Conservation (phyloP, 2,329 filamentous ascomycete genomes). For the Fusarium sp. region DNA sequence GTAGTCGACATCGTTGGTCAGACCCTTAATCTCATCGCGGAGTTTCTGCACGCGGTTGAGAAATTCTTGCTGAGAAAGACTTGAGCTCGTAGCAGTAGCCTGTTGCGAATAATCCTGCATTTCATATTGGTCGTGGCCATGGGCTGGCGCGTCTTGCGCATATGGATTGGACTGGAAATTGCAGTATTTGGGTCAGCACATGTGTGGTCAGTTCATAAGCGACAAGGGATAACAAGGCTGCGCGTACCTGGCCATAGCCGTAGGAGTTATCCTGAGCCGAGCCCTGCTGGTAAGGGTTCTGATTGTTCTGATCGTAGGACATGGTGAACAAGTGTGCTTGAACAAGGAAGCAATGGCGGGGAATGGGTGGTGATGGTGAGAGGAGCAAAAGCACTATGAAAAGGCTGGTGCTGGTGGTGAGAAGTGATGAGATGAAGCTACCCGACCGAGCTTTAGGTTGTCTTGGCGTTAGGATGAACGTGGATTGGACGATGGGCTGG, state of each 20-base stretch:
- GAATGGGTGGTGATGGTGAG: conserved; percentile 36
- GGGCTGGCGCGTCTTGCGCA: conserved; percentile 44
- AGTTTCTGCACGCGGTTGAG: conserved; percentile 74
- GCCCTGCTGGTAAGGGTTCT: conserved; percentile 73
- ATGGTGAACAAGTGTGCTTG: conserved; percentile 56
- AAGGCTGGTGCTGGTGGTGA: conserved; percentile 26
- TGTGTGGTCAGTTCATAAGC: conserved; percentile 18
- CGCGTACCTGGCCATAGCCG: conserved; percentile 59
- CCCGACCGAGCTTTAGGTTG: conserved; percentile 29
- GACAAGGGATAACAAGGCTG: conserved; percentile 14
- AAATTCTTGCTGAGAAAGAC: conserved; percentile 74
- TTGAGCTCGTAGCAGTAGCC: conserved; percentile 42
- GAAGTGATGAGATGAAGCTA: conserved; percentile 39
- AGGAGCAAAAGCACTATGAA: conserved; percentile 39
- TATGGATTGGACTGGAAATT: conserved; percentile 48
- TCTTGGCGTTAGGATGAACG: conserved; percentile 17
- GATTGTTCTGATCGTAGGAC: conserved; percentile 73
- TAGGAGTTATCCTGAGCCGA: conserved; percentile 62
- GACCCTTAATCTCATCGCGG: conserved; percentile 74
- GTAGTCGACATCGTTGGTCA: conserved; percentile 74
- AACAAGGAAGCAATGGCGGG: conserved; percentile 38
- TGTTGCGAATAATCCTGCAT: conserved; percentile 64
- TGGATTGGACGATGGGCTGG: conserved; percentile 20
- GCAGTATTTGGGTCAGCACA: conserved; percentile 30
- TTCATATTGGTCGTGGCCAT: conserved; percentile 63